Conservation (phyloP, 2,329 filamentous ascomycete species). For the Neofusicoccum ribis region DNA sequence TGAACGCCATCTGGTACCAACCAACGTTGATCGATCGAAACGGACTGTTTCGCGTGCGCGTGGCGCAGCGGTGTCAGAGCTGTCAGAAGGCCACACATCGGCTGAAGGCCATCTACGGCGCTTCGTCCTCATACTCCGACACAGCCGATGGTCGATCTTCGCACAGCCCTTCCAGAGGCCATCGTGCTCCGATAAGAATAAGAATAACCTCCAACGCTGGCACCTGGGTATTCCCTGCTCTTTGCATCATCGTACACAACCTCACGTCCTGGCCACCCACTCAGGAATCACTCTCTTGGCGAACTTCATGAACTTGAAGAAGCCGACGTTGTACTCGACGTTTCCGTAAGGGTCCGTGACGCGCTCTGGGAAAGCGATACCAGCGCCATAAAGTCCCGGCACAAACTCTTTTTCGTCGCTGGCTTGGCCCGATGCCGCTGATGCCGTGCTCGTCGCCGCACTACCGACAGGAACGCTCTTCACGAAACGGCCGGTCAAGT, state of each 20-base stretch:
- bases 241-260: neutral
- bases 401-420: conserved; percentile 34
- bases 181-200: neutral
- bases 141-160: neutral
- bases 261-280: conserved; percentile 42
- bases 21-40: neutral
- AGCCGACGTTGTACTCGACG: conserved; percentile 62
- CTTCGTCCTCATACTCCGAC: too few species aligned
- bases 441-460: conserved; percentile 49
- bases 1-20: neutral
- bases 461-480: neutral
- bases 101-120: neutral
- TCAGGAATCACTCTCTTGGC: conserved; percentile 55
- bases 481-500: conserved; percentile 35
- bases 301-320: conserved; percentile 67
- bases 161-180: neutral
- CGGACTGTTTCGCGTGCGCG: neutral
- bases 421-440: conserved; percentile 22
- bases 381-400: conserved; percentile 59
- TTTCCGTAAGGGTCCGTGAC: conserved; percentile 63
- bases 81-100: neutral
- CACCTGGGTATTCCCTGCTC: neutral
- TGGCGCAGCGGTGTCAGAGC: neutral
- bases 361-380: conserved; percentile 64
- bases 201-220: neutral